Evolutionary conservation across 129 eudicot genomes (phyloP).

Genomic region (Lactuca sativa): DNA sequence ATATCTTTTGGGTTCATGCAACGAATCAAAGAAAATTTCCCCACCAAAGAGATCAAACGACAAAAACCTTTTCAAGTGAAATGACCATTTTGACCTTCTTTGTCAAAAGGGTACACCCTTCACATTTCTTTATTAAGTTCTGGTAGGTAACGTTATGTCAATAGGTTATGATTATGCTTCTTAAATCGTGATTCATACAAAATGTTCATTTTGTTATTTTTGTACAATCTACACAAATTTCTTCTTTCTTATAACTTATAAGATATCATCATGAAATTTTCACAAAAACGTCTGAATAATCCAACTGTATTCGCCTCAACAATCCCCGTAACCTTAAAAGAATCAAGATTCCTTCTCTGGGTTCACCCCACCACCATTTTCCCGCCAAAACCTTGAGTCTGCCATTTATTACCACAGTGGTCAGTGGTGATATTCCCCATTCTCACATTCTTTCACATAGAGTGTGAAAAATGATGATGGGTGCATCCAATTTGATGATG

Average conservation of each 20-base stretch:
- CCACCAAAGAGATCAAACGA: neutral
- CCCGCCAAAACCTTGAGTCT: slow-evolving; percentile 47
- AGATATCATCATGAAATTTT: neutral
- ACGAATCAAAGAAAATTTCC: neutral
- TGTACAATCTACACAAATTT: neutral
- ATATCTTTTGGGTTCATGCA: neutral
- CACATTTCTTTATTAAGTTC: neutral
- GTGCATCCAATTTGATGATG: slow-evolving; percentile 65
- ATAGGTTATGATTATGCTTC: neutral
- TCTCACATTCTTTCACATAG: slow-evolving; percentile 23
- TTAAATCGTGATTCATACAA: neutral
- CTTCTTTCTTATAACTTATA: neutral
- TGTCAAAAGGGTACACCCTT: neutral
- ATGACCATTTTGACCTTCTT: slow-evolving; percentile 20
- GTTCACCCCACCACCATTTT: slow-evolving; percentile 24
- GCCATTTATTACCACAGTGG: slow-evolving; percentile 23
- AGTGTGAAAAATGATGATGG: slow-evolving; percentile 49
- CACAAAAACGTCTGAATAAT: neutral
- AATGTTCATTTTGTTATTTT: neutral
- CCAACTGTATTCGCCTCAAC: neutral
- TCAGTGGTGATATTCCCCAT: slow-evolving; percentile 5
- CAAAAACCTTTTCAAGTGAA: slow-evolving; percentile 2
- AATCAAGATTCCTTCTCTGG: slow-evolving; percentile 20
- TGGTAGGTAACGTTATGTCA: neutral
- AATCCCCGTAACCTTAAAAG: slow-evolving; percentile 4